phyloP scores from a whole-genome alignment of 495 filamentous ascomycete genomes.

The Podospora pseudoanserina region DNA sequence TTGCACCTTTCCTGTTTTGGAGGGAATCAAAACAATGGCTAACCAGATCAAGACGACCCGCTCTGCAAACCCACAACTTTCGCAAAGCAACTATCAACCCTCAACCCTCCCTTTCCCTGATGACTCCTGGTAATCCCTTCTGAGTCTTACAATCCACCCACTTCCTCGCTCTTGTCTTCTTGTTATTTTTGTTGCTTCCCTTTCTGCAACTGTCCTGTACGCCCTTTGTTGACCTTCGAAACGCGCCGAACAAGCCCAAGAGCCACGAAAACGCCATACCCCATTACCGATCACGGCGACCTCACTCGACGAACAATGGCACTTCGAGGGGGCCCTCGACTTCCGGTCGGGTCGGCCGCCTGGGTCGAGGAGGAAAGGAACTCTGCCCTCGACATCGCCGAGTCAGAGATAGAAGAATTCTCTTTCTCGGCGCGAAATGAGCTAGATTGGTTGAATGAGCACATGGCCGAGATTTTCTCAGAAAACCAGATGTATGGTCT shows the following conservation, averaged over 20 bases:
- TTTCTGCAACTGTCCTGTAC: neutral
- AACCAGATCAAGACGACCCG: conserved; percentile 18
- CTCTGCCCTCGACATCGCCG: conserved; percentile 47
- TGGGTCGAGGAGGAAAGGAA: conserved; percentile 53
- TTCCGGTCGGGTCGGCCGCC: conserved; percentile 52
- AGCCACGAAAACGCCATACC: conserved; percentile 2
- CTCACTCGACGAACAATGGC: conserved; percentile 46
- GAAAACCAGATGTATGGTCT: conserved; percentile 71
- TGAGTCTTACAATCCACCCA: neutral
- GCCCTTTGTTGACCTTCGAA: conserved; percentile 4
- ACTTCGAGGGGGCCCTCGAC: conserved; percentile 48
- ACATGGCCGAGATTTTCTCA: conserved; percentile 91
- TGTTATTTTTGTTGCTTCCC: conserved; percentile 1
- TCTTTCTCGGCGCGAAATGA: conserved; percentile 85
- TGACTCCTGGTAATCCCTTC: neutral
- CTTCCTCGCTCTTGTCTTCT: neutral
- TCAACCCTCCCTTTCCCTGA: conserved; percentile 15
- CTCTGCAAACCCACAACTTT: conserved; percentile 28
- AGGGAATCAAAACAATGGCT: conserved; percentile 35
- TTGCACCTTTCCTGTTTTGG: conserved; percentile 29
- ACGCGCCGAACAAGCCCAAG: conserved; percentile 10
- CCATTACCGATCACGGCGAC: conserved; percentile 35
- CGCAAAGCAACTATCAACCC: conserved; percentile 15
- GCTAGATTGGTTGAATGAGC: conserved; percentile 93
- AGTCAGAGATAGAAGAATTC: conserved; percentile 78